phyloP scores from a whole-genome alignment of 345 rosid species.

The Psidium friedrichsthalianum region DNA sequence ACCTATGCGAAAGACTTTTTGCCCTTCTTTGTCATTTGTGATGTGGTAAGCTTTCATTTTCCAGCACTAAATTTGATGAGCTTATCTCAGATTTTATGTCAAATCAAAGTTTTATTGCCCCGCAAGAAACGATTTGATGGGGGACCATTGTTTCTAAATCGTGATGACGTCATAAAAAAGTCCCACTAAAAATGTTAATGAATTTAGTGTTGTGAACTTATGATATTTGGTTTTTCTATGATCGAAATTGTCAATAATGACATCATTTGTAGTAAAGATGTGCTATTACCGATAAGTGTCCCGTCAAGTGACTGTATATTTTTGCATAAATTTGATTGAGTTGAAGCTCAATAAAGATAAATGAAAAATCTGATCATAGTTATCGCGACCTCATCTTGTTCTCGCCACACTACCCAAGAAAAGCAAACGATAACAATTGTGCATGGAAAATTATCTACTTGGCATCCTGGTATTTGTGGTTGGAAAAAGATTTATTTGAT shows the following conservation, averaged over 20 bases:
- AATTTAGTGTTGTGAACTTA: background rate
- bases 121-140: too few relatives aligned
- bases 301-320: background rate
- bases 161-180: background rate
- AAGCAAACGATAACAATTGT: background rate
- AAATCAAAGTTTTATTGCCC: too few relatives aligned
- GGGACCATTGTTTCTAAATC: too few relatives aligned
- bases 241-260: background rate
- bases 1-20: slow-evolving; percentile 16
- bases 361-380: background rate
- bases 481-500: too few relatives aligned
- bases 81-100: background rate
- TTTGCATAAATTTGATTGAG: background rate
- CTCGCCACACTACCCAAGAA: background rate
- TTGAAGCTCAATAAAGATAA: background rate
- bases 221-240: background rate
- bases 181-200: background rate
- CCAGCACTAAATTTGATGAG: background rate
- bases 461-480: too few relatives aligned
- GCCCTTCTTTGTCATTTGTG: slow-evolving; percentile 27
- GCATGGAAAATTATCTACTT: too few relatives aligned
- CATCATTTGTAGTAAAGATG: background rate
- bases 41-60: slow-evolving; percentile 32
- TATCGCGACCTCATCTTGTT: fast-evolving
- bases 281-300: background rate